phyloP scores from a whole-genome alignment of 441 rosid genomes.

The Iberis amara region DNA sequence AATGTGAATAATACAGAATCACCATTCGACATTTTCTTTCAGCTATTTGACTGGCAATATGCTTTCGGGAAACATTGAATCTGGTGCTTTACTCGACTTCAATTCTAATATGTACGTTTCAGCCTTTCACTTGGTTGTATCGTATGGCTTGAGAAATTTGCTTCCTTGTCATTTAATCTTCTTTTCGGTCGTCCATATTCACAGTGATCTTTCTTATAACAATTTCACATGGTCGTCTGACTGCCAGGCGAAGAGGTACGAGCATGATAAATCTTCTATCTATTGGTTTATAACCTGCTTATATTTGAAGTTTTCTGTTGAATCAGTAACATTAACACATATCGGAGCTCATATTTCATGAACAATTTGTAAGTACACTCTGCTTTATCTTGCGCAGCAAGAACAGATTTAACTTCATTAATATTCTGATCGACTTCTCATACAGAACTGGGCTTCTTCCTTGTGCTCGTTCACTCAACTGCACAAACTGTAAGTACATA shows the following conservation, averaged over 20 bases:
- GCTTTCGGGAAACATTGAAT: constrained; percentile 54
- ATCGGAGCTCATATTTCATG: constrained; percentile 39
- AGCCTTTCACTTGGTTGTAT: neutral
- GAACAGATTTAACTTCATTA: neutral
- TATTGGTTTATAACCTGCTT: constrained; percentile 14
- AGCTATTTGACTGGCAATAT: constrained; percentile 60
- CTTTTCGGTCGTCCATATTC: neutral
- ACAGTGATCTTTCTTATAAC: constrained; percentile 62
- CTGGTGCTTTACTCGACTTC: constrained; percentile 21
- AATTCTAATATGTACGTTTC: constrained; percentile 19
- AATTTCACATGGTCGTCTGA: constrained; percentile 29
- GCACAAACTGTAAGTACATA: constrained; percentile 28
- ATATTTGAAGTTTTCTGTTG: constrained; percentile 27
- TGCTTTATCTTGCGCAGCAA: neutral
- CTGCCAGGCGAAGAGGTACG: constrained; percentile 35
- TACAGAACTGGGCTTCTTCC: constrained; percentile 41
- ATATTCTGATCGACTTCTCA: neutral
- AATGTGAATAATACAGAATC: neutral
- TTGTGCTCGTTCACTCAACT: constrained; percentile 41
- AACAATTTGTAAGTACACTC: constrained; percentile 37
- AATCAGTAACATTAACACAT: constrained; percentile 66
- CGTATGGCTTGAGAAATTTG: neutral
- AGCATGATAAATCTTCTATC: neutral
- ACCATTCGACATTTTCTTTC: neutral
- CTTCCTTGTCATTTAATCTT: constrained; percentile 3